These are phyloP conservation scores for Brassica napus DNA, from an alignment of 345 rosid genomes.

Conservation along the genomic window Da-Ae NC_063434.1:8823001-8823500, in stretches of 20 bases:
- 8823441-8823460: background rate
- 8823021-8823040: constrained; percentile 74
- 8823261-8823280: constrained; percentile 58
- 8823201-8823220: background rate
- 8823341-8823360: constrained; percentile 88
- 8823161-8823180: constrained; percentile 95
- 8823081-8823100: constrained; percentile 77
- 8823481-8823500: background rate
- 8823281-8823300: constrained; percentile 94
- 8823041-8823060: constrained; percentile 94
- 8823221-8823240: background rate
- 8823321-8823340: constrained; percentile 82
- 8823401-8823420: constrained; percentile 11
- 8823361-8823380: constrained; percentile 58
- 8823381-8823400: background rate
- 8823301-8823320: constrained; percentile 85
- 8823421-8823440: constrained; percentile 13
- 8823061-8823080: constrained; percentile 70
- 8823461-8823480: background rate
- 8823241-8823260: constrained; percentile 10
- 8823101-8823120: constrained; percentile 94
- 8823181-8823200: constrained; percentile 45
- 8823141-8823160: constrained; percentile 98
- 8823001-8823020: constrained; percentile 3
- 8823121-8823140: constrained; percentile 94